Base-by-base conservation (phyloP, 805 yeast species). In the Myxozyma neglecta region DNA sequence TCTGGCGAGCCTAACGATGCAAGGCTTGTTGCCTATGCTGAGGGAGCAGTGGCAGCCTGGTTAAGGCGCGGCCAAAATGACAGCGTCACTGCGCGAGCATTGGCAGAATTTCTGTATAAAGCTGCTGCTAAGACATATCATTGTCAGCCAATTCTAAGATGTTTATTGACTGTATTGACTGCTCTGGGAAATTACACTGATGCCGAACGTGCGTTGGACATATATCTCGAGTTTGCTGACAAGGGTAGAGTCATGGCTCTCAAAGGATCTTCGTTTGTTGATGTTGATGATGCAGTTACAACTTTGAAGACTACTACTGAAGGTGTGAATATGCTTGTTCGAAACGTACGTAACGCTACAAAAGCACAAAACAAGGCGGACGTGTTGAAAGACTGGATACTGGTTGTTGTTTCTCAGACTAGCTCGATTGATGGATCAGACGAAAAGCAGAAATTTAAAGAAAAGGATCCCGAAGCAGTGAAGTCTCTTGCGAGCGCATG, bases 101-200 rank as follows among this genome's bases (percentile, higher is more conserved):
- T 63, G 24, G 56, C 57, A 3, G 67, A 64, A 13, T 64, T 64
- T 16, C 37, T 64, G 46, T 64, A 61, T 60, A 63, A 57, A 43
- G 66, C 63, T 9, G 56, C 67, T 9, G 60, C 63, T 18, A 64
- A 64, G 58, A 64, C 67, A 7, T 64, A 64, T 34, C 67, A 64
- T 29, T 64, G 56, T 32, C 67, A 64, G 43, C 50, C 53, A 3
- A 50, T 64, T 16, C 39, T 64, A 44, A 51, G 67, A 39, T 64
- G 60, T 24, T 48, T 64, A 14, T 6, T 64, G 52, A 48, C 39
- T n/a, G 62, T 64, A 35, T 53, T 61, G 32, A 35, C 48, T 20
- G 56, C 59, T 43, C 57, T 61, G 40, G 60, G 65, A 11, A 57
- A 64, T 36, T 58, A 57, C 55, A 46, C 55, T 7, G 67, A 64